phyloP scores from a whole-genome alignment of 441 rosid genomes.

The Brassica hybrid region DNA sequence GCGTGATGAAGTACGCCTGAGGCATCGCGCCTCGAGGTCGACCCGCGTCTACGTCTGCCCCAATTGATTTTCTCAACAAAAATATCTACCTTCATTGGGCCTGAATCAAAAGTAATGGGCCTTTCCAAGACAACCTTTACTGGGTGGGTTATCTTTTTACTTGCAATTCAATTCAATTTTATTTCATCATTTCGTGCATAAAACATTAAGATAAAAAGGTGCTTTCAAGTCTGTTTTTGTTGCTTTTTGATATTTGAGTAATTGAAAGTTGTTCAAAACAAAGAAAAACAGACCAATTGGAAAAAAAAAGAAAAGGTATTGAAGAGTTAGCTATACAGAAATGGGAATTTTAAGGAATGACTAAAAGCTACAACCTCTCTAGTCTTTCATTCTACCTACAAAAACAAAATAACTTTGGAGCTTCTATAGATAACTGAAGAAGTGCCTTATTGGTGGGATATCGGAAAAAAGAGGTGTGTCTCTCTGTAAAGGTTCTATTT shows the following conservation, averaged over 20 bases:
- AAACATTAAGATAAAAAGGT: slow-evolving; percentile 1
- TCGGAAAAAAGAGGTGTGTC: not conserved
- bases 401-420: slow-evolving; percentile 26
- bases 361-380: slow-evolving; percentile 6
- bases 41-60: slow-evolving; percentile 39
- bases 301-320: not conserved
- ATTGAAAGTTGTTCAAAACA: not conserved
- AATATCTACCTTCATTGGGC: slow-evolving; percentile 33
- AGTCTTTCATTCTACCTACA: slow-evolving; percentile 22
- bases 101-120: not conserved
- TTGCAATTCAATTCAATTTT: not conserved
- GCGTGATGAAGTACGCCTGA: slow-evolving; percentile 47
- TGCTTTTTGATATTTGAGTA: slow-evolving; percentile 4
- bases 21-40: slow-evolving; percentile 46
- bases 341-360: slow-evolving; percentile 10
- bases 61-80: not conserved
- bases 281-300: not conserved
- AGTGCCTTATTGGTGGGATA: slow-evolving; percentile 18
- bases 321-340: slow-evolving; percentile 35
- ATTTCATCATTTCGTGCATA: slow-evolving; percentile 11
- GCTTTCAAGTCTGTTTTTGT: not conserved
- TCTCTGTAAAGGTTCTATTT: not conserved
- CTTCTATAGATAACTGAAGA: not conserved
- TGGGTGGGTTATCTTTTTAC: not conserved
- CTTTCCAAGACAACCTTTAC: not conserved